Conservation (phyloP, 306 rosid genomes). For the Comarum palustre region DNA sequence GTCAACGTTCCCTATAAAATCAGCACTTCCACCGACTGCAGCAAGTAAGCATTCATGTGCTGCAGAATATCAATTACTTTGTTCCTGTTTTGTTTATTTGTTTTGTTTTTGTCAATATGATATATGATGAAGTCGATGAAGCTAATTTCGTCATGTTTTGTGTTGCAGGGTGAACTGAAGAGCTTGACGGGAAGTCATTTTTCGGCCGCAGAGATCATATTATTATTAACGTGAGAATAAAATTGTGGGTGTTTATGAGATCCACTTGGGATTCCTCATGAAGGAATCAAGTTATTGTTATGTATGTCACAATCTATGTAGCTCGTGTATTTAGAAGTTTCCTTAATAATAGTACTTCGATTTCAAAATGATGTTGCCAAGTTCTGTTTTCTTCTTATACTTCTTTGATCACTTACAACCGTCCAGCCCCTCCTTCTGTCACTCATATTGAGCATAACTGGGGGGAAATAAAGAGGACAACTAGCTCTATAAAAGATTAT, state of each 20-base stretch:
- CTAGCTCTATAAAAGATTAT: background rate
- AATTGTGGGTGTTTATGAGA: background rate
- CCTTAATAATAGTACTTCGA: background rate
- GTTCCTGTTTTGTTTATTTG: background rate
- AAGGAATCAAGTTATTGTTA: background rate
- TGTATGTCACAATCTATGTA: background rate
- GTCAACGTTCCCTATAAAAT: constrained; percentile 53
- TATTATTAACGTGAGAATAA: background rate
- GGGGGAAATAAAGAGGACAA: background rate
- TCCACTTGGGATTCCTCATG: background rate
- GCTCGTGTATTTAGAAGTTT: background rate
- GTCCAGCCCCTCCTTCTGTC: background rate
- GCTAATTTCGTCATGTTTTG: background rate
- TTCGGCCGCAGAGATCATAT: background rate
- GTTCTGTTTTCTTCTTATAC: background rate
- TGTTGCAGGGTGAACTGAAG: constrained; percentile 13
- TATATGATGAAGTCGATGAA: background rate
- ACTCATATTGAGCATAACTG: background rate
- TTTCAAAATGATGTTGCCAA: background rate
- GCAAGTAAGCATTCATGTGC: constrained; percentile 8
- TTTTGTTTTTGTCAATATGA: background rate
- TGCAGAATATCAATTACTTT: background rate
- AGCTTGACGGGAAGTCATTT: background rate
- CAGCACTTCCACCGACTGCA: constrained; percentile 48
- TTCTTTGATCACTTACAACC: background rate